A percentile compares a stretch with the other conserved stretches of the same genome.
phyloP scores from a whole-genome alignment of 768 basidiomycete genomes.

The Leccinum truebloodii region DNA sequence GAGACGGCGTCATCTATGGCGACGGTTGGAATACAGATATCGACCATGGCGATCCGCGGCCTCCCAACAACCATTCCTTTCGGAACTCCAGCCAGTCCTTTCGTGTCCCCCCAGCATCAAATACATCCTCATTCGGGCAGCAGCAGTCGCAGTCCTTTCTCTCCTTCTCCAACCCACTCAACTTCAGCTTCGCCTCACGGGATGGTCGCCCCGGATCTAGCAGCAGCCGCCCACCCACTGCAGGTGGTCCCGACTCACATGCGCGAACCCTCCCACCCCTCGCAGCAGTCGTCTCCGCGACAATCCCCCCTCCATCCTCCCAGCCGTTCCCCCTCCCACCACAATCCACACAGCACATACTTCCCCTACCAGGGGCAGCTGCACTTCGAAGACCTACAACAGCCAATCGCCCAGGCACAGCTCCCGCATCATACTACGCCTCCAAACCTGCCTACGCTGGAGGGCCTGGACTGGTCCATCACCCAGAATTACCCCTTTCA shows the following conservation, averaged over 20 bases:
- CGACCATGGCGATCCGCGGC: slow-evolving; percentile 40
- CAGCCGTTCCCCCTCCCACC: slow-evolving; percentile 39
- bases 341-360: slow-evolving; percentile 49
- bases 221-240: slow-evolving; percentile 54
- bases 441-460: slow-evolving; percentile 46
- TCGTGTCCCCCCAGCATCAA: slow-evolving; percentile 58
- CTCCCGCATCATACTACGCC: slow-evolving; percentile 65
- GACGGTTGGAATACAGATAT: slow-evolving; percentile 41
- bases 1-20: slow-evolving; percentile 29
- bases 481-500: slow-evolving; percentile 44
- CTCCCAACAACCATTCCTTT: slow-evolving; percentile 64
- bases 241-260: slow-evolving; percentile 45
- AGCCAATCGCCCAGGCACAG: slow-evolving; percentile 67
- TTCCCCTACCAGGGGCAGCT: slow-evolving; percentile 58
- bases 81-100: slow-evolving; percentile 81
- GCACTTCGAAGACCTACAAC: slow-evolving; percentile 58
- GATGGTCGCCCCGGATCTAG: slow-evolving; percentile 49
- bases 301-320: slow-evolving; percentile 52
- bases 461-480: slow-evolving; percentile 56
- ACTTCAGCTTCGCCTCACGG: slow-evolving; percentile 43
- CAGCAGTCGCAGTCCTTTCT: slow-evolving; percentile 72
- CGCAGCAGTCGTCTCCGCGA: slow-evolving; percentile 75
- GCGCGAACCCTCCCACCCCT: slow-evolving; percentile 68
- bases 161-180: slow-evolving; percentile 51
- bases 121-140: slow-evolving; percentile 40